Evolutionary conservation across 148 eudicot species (phyloP).

Genomic region (Rhododendron williamsianum): DNA sequence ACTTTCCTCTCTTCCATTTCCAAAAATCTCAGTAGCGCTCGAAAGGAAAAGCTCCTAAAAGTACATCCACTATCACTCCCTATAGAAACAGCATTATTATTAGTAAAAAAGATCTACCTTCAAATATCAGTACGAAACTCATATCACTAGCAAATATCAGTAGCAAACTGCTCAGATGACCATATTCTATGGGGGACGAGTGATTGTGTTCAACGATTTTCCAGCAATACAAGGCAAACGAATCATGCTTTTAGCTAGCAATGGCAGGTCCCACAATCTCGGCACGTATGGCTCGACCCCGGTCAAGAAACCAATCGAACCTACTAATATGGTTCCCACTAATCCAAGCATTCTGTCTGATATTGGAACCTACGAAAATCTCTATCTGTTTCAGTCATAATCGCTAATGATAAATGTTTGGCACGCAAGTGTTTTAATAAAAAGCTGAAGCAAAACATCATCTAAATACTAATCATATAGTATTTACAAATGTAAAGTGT

Average conservation of each 20-base stretch:
- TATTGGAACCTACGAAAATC: not conserved
- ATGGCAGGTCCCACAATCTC: slow-evolving; percentile 7
- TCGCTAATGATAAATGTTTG: no score
- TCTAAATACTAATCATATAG: no score
- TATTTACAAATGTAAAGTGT: no score
- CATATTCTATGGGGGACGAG: slow-evolving; percentile 83
- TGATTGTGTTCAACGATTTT: slow-evolving; percentile 63
- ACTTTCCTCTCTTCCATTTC: slow-evolving; percentile 3
- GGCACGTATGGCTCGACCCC: not conserved
- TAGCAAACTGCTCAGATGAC: slow-evolving; percentile 55
- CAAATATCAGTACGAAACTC: no score
- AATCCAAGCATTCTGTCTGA: slow-evolving; percentile 19
- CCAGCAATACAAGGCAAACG: slow-evolving; percentile 66
- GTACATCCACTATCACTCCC: not conserved
- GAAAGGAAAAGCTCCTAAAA: not conserved
- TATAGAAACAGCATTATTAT: not conserved
- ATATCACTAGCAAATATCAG: no score
- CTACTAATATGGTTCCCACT: slow-evolving; percentile 17
- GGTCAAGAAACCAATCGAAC: slow-evolving; percentile 21
- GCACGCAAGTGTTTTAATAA: no score
- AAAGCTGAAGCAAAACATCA: no score
- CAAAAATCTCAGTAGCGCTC: not conserved
- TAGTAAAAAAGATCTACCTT: no score
- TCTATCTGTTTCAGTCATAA: no score
- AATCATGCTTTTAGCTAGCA: slow-evolving; percentile 69